Conservation (phyloP, 352 stramenopile genomes). For the Thraustotheca clavata region DNA sequence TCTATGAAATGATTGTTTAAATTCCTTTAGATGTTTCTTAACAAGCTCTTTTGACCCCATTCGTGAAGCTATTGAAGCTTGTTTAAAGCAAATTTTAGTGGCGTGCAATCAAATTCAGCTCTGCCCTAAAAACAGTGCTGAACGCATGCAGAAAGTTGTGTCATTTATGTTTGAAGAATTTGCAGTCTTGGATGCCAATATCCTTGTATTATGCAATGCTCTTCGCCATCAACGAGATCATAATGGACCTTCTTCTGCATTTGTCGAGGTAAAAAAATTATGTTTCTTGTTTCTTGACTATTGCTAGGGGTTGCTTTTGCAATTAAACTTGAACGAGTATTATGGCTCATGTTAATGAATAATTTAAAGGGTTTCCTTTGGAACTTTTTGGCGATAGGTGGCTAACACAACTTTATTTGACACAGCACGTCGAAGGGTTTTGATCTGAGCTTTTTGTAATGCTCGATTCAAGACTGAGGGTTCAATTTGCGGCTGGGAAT, state of each 20-base stretch:
- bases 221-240: neutral
- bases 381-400: too few relatives aligned
- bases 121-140: neutral
- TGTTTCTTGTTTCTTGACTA: neutral
- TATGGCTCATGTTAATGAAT: too few relatives aligned
- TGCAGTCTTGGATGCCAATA: neutral
- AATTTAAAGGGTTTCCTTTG: too few relatives aligned
- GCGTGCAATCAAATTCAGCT: neutral
- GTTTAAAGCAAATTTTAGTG: neutral
- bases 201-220: neutral
- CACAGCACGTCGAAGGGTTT: too few relatives aligned
- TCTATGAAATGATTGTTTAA: neutral
- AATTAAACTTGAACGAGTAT: neutral
- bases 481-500: too few relatives aligned
- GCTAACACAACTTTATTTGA: too few relatives aligned
- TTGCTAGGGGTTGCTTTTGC: slow-evolving; percentile 5
- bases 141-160: neutral
- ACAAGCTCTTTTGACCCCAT: neutral
- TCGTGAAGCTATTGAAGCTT: neutral
- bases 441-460: too few relatives aligned
- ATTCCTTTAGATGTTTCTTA: slow-evolving; percentile 9
- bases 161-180: neutral
- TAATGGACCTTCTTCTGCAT: neutral
- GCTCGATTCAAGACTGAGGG: too few relatives aligned
- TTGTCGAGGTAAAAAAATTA: neutral